A percentile compares a stretch with the other conserved stretches of the same genome.
These are phyloP conservation scores for Colletotrichum kahawae DNA, from an alignment of 2,329 filamentous ascomycete species.

Conservation along the genomic window DNA sequence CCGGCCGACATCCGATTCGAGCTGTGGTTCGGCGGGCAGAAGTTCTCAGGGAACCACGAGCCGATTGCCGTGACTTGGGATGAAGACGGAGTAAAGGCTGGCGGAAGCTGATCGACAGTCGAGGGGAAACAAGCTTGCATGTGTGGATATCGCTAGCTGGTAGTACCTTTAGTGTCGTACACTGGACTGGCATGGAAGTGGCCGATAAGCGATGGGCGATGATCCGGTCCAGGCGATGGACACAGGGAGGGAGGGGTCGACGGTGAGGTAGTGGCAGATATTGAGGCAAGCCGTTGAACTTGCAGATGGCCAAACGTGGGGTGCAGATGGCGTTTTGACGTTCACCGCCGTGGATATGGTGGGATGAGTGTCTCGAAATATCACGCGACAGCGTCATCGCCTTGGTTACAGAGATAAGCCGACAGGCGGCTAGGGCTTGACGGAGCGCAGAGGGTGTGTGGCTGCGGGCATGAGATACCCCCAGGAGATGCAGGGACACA, in stretches of 20 bases:
- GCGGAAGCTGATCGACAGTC: neutral
- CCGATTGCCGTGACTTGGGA: constrained; percentile 42
- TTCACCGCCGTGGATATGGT: constrained; percentile 4
- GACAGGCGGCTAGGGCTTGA: neutral
- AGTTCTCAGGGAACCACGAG: constrained; percentile 43
- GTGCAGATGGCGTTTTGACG: constrained; percentile 10
- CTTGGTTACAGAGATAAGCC: neutral
- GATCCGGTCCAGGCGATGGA: neutral
- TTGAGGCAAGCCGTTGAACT: neutral
- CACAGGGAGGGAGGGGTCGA: neutral
- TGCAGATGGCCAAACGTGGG: neutral
- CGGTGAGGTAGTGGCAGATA: neutral
- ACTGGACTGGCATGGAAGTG: neutral
- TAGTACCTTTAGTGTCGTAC: neutral
- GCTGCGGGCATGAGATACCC: neutral
- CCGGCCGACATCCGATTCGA: constrained; percentile 57
- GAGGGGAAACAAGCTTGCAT: neutral
- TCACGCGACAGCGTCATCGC: constrained; percentile 6
- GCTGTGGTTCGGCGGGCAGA: constrained; percentile 45
- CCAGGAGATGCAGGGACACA: neutral
- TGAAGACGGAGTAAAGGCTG: constrained; percentile 24
- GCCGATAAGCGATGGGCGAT: neutral
- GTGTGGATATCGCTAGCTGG: neutral
- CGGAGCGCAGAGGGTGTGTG: neutral
- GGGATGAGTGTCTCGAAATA: constrained; percentile 11